These are phyloP conservation scores for Coemansia sp. DNA, from an alignment of 192 early-diverging fungal genomes.

Conservation along the genomic window DNA sequence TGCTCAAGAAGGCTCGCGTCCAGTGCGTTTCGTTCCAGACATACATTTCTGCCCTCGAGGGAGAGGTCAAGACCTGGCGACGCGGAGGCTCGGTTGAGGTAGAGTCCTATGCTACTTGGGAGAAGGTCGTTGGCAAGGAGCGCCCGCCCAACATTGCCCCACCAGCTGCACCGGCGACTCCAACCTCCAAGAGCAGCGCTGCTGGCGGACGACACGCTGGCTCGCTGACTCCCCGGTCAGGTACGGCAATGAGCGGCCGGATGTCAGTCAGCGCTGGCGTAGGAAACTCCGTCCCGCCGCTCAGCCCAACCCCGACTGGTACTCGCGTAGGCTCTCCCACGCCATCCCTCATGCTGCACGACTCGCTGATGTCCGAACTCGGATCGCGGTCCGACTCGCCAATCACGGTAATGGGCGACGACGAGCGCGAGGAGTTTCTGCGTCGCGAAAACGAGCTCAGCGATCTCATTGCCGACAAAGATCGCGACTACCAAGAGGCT, in stretches of 20 bases:
- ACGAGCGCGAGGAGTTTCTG: slow-evolving; percentile 95
- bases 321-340: slow-evolving; percentile 46
- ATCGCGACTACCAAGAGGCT: slow-evolving; percentile 72
- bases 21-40: slow-evolving; percentile 81
- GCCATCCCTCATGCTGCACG: slow-evolving; percentile 42
- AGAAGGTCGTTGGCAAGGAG: slow-evolving; percentile 37
- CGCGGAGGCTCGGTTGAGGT: slow-evolving; percentile 69
- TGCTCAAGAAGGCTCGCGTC: slow-evolving; percentile 89
- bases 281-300: slow-evolving; percentile 31
- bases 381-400: slow-evolving; percentile 68
- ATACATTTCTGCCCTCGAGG: slow-evolving; percentile 84
- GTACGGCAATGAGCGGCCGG: slow-evolving; percentile 21
- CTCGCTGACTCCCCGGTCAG: slow-evolving; percentile 34
- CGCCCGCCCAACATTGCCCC: slow-evolving; percentile 10
- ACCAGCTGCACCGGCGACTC: slow-evolving; percentile 18
- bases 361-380: slow-evolving; percentile 51
- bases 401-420: slow-evolving; percentile 73
- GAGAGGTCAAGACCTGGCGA: slow-evolving; percentile 92
- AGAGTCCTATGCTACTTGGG: slow-evolving; percentile 59
- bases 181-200: slow-evolving; percentile 25
- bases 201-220: slow-evolving; percentile 22
- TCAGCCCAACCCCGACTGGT: slow-evolving; percentile 45
- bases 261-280: slow-evolving; percentile 49
- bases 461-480: slow-evolving; percentile 92
- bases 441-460: slow-evolving; percentile 94